A percentile compares a stretch with the other conserved stretches of the same genome.
phyloP scores from a whole-genome alignment of 164 flowering plant genomes.

The Nymphaea colorata region DNA sequence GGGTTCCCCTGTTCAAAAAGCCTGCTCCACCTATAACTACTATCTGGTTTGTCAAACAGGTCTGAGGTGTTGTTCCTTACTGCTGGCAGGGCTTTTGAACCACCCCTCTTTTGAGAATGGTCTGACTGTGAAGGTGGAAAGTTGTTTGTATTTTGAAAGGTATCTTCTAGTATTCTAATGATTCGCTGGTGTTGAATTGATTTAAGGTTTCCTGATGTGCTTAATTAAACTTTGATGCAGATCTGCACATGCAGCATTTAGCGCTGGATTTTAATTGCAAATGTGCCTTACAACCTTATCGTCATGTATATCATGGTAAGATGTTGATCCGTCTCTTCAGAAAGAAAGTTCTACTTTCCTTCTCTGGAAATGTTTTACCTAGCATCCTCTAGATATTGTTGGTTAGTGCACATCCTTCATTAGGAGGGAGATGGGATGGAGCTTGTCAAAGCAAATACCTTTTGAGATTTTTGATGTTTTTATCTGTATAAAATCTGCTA shows the following conservation, averaged over 20 bases:
- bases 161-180: not conserved
- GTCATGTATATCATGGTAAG: slow-evolving; percentile 7
- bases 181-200: not conserved
- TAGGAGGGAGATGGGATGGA: slow-evolving; percentile 60
- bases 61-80: slow-evolving; percentile 74
- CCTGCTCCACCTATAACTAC: slow-evolving; percentile 76
- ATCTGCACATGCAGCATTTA: slow-evolving; percentile 79
- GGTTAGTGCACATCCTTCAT: slow-evolving; percentile 98
- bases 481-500: not conserved
- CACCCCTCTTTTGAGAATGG: slow-evolving; percentile 91
- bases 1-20: slow-evolving; percentile 77
- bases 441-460: slow-evolving; percentile 55
- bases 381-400: slow-evolving; percentile 72
- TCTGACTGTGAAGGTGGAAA: slow-evolving; percentile 80
- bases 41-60: slow-evolving; percentile 70
- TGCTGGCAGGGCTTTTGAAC: slow-evolving; percentile 66
- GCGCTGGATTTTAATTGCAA: slow-evolving; percentile 70
- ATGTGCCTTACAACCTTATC: slow-evolving; percentile 97
- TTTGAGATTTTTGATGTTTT: slow-evolving; percentile 1
- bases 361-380: slow-evolving; percentile 15
- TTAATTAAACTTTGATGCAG: slow-evolving; percentile 28
- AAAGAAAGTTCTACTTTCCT: not conserved
- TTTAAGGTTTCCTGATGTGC: not conserved
- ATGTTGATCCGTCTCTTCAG: not conserved
- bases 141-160: slow-evolving; percentile 52